Percentiles rank a stretch among this genome's conserved stretches.
phyloP scores from a whole-genome alignment of 257 asterid genomes.

The Verbena officinalis region DNA sequence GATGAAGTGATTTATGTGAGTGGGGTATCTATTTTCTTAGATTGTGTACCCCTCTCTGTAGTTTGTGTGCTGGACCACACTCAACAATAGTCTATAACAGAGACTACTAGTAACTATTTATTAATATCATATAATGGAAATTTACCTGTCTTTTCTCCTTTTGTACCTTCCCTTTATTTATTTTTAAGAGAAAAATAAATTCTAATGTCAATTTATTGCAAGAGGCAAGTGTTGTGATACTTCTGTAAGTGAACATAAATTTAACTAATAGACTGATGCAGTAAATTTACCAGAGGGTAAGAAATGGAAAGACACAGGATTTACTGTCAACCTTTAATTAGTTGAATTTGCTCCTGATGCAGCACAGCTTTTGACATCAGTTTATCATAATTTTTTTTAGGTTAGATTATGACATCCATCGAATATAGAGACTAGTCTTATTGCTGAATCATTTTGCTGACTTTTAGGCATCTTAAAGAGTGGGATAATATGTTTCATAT shows the following conservation, averaged over 20 bases:
- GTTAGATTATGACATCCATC: no score
- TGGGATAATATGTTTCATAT: no score
- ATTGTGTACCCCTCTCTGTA: slow-evolving; percentile 62
- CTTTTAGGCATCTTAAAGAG: no score
- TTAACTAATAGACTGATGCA: slow-evolving; percentile 18
- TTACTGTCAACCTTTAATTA: slow-evolving; percentile 12
- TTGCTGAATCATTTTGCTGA: no score
- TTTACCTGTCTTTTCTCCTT: slow-evolving; percentile 17
- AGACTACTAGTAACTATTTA: slow-evolving; percentile 37
- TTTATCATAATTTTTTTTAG: no score
- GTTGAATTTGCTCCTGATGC: slow-evolving; percentile 2
- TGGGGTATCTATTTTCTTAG: slow-evolving; percentile 55
- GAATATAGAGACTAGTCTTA: no score
- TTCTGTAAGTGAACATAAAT: not conserved
- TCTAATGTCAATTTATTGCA: not conserved
- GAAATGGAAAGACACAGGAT: not conserved
- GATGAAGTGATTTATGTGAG: slow-evolving; percentile 72
- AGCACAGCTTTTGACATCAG: slow-evolving; percentile 24
- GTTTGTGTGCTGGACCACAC: slow-evolving; percentile 74
- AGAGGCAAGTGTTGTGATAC: not conserved
- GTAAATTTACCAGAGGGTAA: slow-evolving; percentile 19
- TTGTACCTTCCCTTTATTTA: not conserved
- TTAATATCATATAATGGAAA: slow-evolving; percentile 35
- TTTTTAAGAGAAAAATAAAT: not conserved
- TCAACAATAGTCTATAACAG: slow-evolving; percentile 44